Evolutionary conservation across 305 asterid species (phyloP).

Genomic region (Lippia alba): DNA sequence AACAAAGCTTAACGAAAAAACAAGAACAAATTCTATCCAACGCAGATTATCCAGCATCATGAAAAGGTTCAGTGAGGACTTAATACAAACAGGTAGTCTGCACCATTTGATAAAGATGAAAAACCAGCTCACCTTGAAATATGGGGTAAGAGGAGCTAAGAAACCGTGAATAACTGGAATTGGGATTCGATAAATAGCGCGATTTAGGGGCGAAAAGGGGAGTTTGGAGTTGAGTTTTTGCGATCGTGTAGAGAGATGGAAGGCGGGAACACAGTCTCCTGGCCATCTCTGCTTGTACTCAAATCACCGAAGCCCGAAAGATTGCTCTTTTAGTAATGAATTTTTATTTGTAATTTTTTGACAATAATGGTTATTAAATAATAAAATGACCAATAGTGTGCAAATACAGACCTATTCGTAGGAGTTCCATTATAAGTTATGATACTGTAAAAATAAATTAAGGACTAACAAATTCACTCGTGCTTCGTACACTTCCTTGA

Average conservation of each 20-base stretch:
- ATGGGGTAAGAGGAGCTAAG: conserved; percentile 24
- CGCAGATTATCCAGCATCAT: background rate
- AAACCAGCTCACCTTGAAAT: conserved; percentile 44
- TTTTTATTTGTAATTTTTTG: too few relatives aligned
- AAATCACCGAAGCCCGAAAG: background rate
- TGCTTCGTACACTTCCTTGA: too few relatives aligned
- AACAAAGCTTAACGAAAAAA: background rate
- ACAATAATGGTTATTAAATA: too few relatives aligned
- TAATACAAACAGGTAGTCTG: conserved; percentile 48
- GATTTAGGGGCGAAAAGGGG: conserved; percentile 21
- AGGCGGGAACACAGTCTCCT: conserved; percentile 54
- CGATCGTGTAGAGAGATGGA: conserved; percentile 37
- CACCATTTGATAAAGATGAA: conserved; percentile 13
- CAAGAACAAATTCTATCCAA: background rate
- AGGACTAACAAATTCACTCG: too few relatives aligned
- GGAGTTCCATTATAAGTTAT: too few relatives aligned
- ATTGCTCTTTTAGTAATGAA: too few relatives aligned
- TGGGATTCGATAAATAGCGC: conserved; percentile 28
- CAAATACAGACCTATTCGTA: too few relatives aligned
- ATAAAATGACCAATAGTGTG: too few relatives aligned
- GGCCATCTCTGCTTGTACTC: conserved; percentile 41
- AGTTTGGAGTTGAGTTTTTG: conserved; percentile 32
- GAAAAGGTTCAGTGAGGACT: conserved; percentile 36
- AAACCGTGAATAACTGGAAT: conserved; percentile 10
- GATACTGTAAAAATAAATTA: too few relatives aligned